These are phyloP conservation scores for Cetradonia linearis DNA, from an alignment of 495 filamentous ascomycete species.

Conservation along the genomic window DNA sequence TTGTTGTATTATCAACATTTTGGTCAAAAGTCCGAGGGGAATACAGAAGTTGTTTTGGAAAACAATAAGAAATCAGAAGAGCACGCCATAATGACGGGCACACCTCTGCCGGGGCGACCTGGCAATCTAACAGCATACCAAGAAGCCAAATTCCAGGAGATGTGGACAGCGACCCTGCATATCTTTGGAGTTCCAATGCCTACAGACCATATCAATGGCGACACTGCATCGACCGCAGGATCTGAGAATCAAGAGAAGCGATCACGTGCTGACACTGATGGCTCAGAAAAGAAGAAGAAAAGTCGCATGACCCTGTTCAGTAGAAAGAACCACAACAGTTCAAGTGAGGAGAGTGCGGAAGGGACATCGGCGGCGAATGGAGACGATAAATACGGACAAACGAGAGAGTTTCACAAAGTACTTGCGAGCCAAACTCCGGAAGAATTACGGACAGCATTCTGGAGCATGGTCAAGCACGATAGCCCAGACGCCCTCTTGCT, in stretches of 20 bases:
- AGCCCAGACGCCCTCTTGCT: constrained; percentile 81
- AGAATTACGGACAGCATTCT: constrained; percentile 71
- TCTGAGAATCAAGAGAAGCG: constrained; percentile 23
- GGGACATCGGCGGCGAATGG: constrained; percentile 37
- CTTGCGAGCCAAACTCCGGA: constrained; percentile 66
- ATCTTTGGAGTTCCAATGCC: constrained; percentile 59
- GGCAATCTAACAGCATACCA: constrained; percentile 82
- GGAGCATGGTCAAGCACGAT: constrained; percentile 94
- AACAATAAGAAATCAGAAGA: neutral
- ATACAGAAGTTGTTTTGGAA: neutral
- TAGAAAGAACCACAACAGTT: constrained; percentile 49
- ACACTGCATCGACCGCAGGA: constrained; percentile 21
- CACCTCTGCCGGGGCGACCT: constrained; percentile 60
- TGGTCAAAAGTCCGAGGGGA: neutral
- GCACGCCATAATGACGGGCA: constrained; percentile 31
- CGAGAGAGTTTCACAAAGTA: constrained; percentile 73
- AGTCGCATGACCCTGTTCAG: constrained; percentile 36
- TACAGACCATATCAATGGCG: constrained; percentile 26
- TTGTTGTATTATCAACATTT: neutral
- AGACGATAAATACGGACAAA: constrained; percentile 90
- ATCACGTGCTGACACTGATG: constrained; percentile 10
- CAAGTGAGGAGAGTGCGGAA: constrained; percentile 21
- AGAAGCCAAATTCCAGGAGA: constrained; percentile 75
- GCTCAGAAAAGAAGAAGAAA: constrained; percentile 54
- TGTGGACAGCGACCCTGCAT: constrained; percentile 70